phyloP scores from a whole-genome alignment of 2,329 filamentous ascomycete genomes.

The Aureobasidium sp. region DNA sequence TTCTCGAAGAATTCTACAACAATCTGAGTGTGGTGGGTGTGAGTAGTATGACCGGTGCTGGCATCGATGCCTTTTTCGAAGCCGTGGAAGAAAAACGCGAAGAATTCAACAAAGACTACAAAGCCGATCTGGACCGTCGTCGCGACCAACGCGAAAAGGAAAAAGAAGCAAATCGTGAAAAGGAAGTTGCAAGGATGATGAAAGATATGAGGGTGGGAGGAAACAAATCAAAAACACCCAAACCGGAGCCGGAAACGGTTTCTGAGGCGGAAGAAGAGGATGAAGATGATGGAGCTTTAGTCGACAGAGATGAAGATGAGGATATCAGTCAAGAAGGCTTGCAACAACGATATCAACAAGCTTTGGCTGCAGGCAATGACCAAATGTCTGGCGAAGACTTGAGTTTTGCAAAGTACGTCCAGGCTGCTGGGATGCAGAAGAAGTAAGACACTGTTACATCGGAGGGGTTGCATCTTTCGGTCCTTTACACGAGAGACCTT shows the following conservation, averaged over 20 bases:
- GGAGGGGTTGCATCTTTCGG: too few relatives aligned
- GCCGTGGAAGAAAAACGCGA: constrained; percentile 79
- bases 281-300: constrained; percentile 49
- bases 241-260: constrained; percentile 44
- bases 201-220: constrained; percentile 69
- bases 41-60: constrained; percentile 84
- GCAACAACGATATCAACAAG: constrained; percentile 68
- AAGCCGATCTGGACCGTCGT: constrained; percentile 78
- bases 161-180: constrained; percentile 64
- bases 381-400: constrained; percentile 20
- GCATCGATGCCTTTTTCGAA: constrained; percentile 87
- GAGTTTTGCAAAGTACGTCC: constrained; percentile 23
- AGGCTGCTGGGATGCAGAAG: constrained; percentile 18
- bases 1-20: constrained; percentile 95
- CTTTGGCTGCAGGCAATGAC: constrained; percentile 52
- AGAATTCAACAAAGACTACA: constrained; percentile 87
- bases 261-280: constrained; percentile 44
- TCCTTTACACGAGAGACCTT: too few relatives aligned
- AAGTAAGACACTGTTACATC: background rate
- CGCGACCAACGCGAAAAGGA: constrained; percentile 66
- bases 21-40: constrained; percentile 90
- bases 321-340: constrained; percentile 57
- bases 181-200: constrained; percentile 89
- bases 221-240: constrained; percentile 26
- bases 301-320: constrained; percentile 50